Conservation (phyloP, 805 yeast genomes). For the Wickerhamomyces bisporus region DNA sequence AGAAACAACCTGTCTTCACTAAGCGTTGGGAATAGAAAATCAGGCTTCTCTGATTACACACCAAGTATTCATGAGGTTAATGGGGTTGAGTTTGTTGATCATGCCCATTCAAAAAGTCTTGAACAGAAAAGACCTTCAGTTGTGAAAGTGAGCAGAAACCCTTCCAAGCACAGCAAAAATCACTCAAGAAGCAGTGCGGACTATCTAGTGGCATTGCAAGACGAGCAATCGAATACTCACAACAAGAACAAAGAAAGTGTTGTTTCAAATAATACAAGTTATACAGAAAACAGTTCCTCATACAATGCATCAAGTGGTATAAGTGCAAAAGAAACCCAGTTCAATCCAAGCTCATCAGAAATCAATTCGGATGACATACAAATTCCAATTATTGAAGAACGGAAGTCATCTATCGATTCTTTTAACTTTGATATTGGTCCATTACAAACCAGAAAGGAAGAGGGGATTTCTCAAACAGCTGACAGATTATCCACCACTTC, state of each 20-base stretch:
- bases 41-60: slow-evolving; percentile 23
- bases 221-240: no score
- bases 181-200: no score
- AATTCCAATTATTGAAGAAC: not conserved
- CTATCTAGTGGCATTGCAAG: no score
- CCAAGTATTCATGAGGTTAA: slow-evolving; percentile 23
- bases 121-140: slow-evolving; percentile 19
- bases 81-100: slow-evolving; percentile 13
- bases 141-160: slow-evolving; percentile 11
- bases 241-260: no score
- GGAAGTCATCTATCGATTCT: slow-evolving; percentile 12
- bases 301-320: slow-evolving; percentile 9
- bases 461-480: slow-evolving; percentile 1
- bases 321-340: slow-evolving; percentile 11
- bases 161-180: not conserved
- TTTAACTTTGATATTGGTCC: slow-evolving; percentile 21
- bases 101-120: not conserved
- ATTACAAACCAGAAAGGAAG: slow-evolving; percentile 14
- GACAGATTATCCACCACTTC: slow-evolving; percentile 12
- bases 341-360: not conserved
- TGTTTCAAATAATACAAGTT: no score
- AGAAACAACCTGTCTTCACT: not conserved
- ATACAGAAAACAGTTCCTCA: slow-evolving; percentile 4
- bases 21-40: slow-evolving; percentile 13
- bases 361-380: not conserved